Base-by-base conservation (phyloP, 1,139 yeast species). In the Arxiozyma telluris region DNA sequence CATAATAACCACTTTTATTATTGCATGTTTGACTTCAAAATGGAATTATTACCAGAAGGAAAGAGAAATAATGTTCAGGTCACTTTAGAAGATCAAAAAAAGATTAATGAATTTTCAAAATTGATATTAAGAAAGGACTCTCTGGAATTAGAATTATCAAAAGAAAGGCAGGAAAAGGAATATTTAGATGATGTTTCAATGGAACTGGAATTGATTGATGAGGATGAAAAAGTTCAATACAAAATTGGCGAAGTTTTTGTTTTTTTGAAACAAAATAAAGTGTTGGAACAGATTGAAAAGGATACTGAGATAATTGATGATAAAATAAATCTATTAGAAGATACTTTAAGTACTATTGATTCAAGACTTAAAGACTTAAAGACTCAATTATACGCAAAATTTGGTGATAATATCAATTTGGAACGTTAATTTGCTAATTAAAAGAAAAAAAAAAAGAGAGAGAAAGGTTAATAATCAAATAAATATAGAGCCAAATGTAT, bases 401-500 rank as follows among this genome's bases (percentile, higher is more conserved):
- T 93, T 67, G 98, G 98, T 43, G 81, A 81, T 61, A 84, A 90
- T 57, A 93, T 93, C 66, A 91, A 91, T 67, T 75, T 93, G 51
- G 98, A 93, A 64, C 75, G 76, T 61, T 72, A 55, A 34, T 34
- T 34, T 2, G 39, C 8, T 34, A 60, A 11, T 17, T 11, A 22
- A 41, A 4, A 41, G 22, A 25, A 12, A 44, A 27, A 44, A 18
- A 6, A 43, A 21, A 44, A 8, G 11, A 15, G 20, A 25, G 11
- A 17, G n/a, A 15, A 15, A n/a, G 15, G 34, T 34, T 21, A 27
- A 46, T 17, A 21, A 34, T 46, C 25, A 21, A 43, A 21, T 43
- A 43, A 12, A 21, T 11, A 21, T 43, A 43, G 25, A 43, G 15
- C 11, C 7, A 15, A n/a, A 11, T 44, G 41, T 50, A 25, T 41